Percentiles rank a stretch among this genome's conserved stretches.
Conservation (phyloP, 768 basidiomycete genomes). For the Dioszegia aurantiaca region DNA sequence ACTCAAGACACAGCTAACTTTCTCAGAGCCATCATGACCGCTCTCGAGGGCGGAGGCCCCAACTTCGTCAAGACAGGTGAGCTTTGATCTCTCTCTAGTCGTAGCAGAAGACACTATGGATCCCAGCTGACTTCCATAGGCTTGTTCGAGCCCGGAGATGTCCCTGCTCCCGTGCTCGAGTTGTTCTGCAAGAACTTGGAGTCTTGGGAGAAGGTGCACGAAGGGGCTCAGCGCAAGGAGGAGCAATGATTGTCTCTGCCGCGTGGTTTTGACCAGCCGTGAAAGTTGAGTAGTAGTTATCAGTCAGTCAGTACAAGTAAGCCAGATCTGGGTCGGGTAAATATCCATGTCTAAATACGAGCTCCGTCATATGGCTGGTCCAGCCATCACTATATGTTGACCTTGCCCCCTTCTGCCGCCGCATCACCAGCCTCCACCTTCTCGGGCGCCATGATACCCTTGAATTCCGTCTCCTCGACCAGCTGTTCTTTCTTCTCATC, state of each 20-base stretch:
- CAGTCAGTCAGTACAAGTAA: not conserved
- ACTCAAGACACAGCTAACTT: not conserved
- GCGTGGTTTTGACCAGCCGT: too few relatives aligned
- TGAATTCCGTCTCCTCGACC: not conserved
- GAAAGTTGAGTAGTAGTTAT: not conserved
- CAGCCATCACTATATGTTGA: too few relatives aligned
- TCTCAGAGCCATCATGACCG: slow-evolving; percentile 13
- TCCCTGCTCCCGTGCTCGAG: slow-evolving; percentile 15
- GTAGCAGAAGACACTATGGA: too few relatives aligned
- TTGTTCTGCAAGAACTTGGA: slow-evolving; percentile 22
- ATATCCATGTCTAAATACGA: too few relatives aligned
- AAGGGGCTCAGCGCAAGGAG: slow-evolving; percentile 13
- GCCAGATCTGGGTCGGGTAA: too few relatives aligned
- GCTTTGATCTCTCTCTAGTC: too few relatives aligned
- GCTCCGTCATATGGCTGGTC: too few relatives aligned
- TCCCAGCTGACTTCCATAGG: slow-evolving; percentile 4
- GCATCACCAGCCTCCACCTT: not conserved
- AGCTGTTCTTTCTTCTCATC: slow-evolving; percentile 2
- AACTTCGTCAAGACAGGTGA: slow-evolving; percentile 17
- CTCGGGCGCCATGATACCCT: not conserved
- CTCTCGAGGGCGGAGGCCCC: not conserved
- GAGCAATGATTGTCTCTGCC: not conserved
- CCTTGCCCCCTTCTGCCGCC: not conserved
- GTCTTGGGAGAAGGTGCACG: slow-evolving; percentile 19
- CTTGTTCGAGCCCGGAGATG: slow-evolving; percentile 15